Evolutionary conservation across 2,329 filamentous ascomycete species (phyloP), one percentile per base, ranked within the genome.

Genomic region (Acephala macrosclerotiorum): DNA sequence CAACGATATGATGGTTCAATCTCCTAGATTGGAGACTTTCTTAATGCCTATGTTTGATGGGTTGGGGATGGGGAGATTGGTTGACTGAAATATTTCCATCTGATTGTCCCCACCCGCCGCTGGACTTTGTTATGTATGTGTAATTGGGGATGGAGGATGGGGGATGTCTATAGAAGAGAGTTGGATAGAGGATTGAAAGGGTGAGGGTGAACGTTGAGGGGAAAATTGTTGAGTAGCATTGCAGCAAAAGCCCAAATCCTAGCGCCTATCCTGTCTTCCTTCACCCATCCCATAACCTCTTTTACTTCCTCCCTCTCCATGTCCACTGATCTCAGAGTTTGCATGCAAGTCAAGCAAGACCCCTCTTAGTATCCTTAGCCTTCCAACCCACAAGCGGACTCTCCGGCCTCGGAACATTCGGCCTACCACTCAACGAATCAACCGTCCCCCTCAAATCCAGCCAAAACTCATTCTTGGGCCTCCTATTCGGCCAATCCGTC

Each of bases 401-500:
- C 75, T 87, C 82, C 0, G 87, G 87, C 51, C 72, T 68, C 9
- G 76, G 75, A 11, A 77, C 68, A 14, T 79, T 72, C 0, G 89
- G 87, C 66, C 93, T 85, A 2, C 94, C 95, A 59, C 91, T 92
- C 36, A 99, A 81, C 38, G 93, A 90, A 77, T 99, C 92, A 2
- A 97, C 94, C 33, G 93, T 88, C 58, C 90, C 84, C 79, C 93
- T 92, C 78, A 97, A 82, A 58, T 84, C 84, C 73, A 92, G 82
- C 96, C 96, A 99, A 82, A 93, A 94, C 72, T 96, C 92, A 62
- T 88, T 81, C 80, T 89, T 92, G 56, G 96, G 95, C 59, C 96
- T 85, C 59, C 96, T 85, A 78, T 96, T 94, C 70, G 89, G 87
- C 96, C 96, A 99, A 81, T 99, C 95, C 3, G 96, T 98, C 75